phyloP scores from a whole-genome alignment of 2,329 filamentous ascomycete species.

The Teratosphaeriaceae sp. region DNA sequence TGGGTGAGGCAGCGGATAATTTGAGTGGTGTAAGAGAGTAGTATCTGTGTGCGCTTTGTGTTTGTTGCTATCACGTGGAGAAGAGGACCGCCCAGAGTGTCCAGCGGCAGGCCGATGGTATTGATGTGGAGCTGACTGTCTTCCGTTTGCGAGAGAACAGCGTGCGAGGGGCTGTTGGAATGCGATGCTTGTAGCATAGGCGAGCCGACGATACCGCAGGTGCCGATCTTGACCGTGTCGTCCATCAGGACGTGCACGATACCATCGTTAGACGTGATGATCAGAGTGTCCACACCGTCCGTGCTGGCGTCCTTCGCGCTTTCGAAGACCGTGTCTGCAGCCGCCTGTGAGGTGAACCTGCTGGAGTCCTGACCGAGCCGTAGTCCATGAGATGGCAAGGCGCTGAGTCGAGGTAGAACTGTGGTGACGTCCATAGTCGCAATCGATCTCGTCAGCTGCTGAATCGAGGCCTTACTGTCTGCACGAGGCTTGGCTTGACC shows the following conservation, averaged over 20 bases:
- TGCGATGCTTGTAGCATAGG: slow-evolving; percentile 59
- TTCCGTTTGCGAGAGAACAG: slow-evolving; percentile 45
- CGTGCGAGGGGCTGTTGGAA: slow-evolving; percentile 67
- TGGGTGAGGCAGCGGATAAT: slow-evolving; percentile 69
- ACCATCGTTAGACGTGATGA: slow-evolving; percentile 16
- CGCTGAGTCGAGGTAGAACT: slow-evolving; percentile 62
- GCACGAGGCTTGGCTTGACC: background rate
- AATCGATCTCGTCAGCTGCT: slow-evolving; percentile 59
- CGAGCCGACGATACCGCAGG: slow-evolving; percentile 10
- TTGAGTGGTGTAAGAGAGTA: slow-evolving; percentile 78
- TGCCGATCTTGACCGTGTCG: slow-evolving; percentile 25
- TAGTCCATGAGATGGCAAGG: slow-evolving; percentile 45
- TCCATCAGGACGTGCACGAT: slow-evolving; percentile 22
- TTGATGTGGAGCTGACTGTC: slow-evolving; percentile 9
- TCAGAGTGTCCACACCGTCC: slow-evolving; percentile 16
- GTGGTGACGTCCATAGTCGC: slow-evolving; percentile 69
- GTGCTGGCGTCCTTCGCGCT: slow-evolving; percentile 3
- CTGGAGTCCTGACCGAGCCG: slow-evolving; percentile 17
- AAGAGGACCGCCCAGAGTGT: slow-evolving; percentile 46
- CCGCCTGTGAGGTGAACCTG: slow-evolving; percentile 21
- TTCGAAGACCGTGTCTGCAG: slow-evolving; percentile 22
- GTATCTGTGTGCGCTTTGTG: slow-evolving; percentile 74
- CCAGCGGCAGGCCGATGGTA: slow-evolving; percentile 21
- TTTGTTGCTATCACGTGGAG: slow-evolving; percentile 80
- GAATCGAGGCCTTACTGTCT: background rate